Evolutionary conservation across 1,284 basidiomycete genomes (phyloP), one percentile per base, ranked within the genome.

Genomic region (Termitomyces sp.): DNA sequence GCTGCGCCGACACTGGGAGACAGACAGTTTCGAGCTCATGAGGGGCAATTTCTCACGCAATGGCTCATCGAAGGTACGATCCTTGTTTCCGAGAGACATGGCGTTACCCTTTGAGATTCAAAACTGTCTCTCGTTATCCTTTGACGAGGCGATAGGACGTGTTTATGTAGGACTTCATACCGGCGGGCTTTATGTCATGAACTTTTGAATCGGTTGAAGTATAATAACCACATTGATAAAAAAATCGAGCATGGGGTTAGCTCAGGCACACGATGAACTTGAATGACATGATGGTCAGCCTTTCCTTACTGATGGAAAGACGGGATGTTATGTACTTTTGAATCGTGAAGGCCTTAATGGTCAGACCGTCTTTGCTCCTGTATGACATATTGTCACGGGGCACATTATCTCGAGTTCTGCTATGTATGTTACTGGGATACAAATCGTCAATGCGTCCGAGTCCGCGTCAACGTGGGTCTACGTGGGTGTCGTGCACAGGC

Each of bases 1-100:
- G 79, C 59, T 80, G 40, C 74, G 78, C 53, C 73, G 75, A 31
- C 68, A 73, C 47, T 77, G 76, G 74, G 75, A 79, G 49, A 73
- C 66, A 11, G 77, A 80, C 46, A 68, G 66, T 46, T 75, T 71
- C 46, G 67, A 70, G 26, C 54, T 81, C 46, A 75, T 80, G 73
- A 76, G 74, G 56, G 70, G 70, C 6, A 69, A 69, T 26, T 74
- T 76, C 55, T 64, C 65, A 37, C 57, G 51, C 26, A 54, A 48
- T 35, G 44, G 50, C 8, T 26, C 56, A 45, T 56, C 59, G 48
- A 62, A 60, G 58, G 70, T 64, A 46, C 68, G 60, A 14, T 56
- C 61, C 21, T 63, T 82, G 16, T 60, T 79, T 21, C 73, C 76
- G 3, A 60, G 60, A 30, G 60, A 76, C 50, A 63, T 72, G 10